Evolutionary conservation across 2,329 filamentous ascomycete genomes (phyloP).

Genomic region (Colletotrichum sublineola): DNA sequence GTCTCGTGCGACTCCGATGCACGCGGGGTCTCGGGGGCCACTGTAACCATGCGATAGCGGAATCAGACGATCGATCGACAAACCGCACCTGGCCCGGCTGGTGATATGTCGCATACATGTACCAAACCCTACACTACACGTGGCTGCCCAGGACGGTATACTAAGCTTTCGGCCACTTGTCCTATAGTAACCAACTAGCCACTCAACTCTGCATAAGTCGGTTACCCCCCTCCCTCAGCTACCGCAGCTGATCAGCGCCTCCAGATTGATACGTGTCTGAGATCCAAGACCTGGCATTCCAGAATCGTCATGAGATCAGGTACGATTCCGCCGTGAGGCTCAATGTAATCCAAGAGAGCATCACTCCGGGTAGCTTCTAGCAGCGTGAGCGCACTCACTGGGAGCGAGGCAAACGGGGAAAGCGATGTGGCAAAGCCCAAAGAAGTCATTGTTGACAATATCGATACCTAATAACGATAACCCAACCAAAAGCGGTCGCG

Average conservation of each 20-base stretch:
- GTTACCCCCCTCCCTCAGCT: neutral
- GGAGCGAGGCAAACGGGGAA: too few species aligned
- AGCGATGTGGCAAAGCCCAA: neutral
- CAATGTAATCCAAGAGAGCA: neutral
- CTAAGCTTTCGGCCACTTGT: too few species aligned
- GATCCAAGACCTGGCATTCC: slow-evolving; percentile 15
- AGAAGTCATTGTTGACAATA: neutral
- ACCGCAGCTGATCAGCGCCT: neutral
- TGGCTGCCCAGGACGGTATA: too few species aligned
- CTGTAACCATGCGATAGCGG: neutral
- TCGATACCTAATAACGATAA: too few species aligned
- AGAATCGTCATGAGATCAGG: neutral
- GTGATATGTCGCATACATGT: too few species aligned
- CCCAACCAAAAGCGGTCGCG: neutral
- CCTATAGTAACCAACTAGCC: too few species aligned
- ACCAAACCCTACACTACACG: too few species aligned
- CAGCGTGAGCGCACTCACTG: neutral
- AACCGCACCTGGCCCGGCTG: neutral
- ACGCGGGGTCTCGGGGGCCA: neutral
- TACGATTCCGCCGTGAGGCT: neutral
- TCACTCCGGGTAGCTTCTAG: neutral
- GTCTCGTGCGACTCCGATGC: slow-evolving; percentile 5
- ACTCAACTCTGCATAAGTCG: too few species aligned
- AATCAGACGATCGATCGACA: neutral
- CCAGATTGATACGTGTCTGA: slow-evolving; percentile 14